Percentiles rank a stretch among this genome's conserved stretches.
Evolutionary conservation across 2,329 filamentous ascomycete genomes (phyloP).

Genomic region (Curvularia lunata): DNA sequence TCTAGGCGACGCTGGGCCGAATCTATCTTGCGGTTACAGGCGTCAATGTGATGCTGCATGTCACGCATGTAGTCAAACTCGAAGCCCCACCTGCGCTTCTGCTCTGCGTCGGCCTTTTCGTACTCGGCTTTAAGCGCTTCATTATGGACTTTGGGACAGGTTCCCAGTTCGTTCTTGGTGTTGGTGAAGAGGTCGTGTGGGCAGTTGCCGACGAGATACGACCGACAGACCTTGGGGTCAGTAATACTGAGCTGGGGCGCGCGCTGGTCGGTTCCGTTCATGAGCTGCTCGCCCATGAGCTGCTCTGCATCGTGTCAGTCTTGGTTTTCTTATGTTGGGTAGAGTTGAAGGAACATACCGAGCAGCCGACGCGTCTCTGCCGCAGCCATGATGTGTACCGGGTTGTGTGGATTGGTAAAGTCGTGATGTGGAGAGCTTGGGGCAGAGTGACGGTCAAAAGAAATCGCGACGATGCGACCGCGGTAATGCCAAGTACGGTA

Average conservation of each 20-base stretch:
- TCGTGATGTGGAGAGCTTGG: conserved; percentile 16
- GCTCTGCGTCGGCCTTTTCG: conserved; percentile 71
- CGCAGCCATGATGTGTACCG: conserved; percentile 76
- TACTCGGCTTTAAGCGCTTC: conserved; percentile 91
- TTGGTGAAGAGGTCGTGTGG: conserved; percentile 99
- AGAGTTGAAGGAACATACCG: conserved; percentile 53
- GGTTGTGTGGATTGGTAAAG: conserved; percentile 9
- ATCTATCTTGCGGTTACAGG: conserved; percentile 94
- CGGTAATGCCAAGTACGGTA: conserved; percentile 28
- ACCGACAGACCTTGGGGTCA: conserved; percentile 92
- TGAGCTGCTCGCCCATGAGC: conserved; percentile 76
- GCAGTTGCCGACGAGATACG: conserved; percentile 90
- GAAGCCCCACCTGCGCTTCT: conserved; percentile 82
- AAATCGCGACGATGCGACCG: conserved; percentile 32
- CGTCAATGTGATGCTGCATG: conserved; percentile 94
- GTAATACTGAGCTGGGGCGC: conserved; percentile 84
- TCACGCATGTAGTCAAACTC: conserved; percentile 97
- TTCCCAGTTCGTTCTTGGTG: conserved; percentile 95
- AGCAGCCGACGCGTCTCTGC: conserved; percentile 98
- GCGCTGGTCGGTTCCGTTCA: conserved; percentile 75
- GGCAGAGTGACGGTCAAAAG: conserved; percentile 19
- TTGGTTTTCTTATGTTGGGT: neutral
- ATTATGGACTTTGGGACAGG: conserved; percentile 85
- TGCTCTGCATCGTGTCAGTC: conserved; percentile 69
- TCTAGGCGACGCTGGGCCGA: conserved; percentile 86